These are phyloP conservation scores for Glycyrrhiza uralensis DNA, from an alignment of 306 rosid genomes.

Conservation along the genomic window DNA sequence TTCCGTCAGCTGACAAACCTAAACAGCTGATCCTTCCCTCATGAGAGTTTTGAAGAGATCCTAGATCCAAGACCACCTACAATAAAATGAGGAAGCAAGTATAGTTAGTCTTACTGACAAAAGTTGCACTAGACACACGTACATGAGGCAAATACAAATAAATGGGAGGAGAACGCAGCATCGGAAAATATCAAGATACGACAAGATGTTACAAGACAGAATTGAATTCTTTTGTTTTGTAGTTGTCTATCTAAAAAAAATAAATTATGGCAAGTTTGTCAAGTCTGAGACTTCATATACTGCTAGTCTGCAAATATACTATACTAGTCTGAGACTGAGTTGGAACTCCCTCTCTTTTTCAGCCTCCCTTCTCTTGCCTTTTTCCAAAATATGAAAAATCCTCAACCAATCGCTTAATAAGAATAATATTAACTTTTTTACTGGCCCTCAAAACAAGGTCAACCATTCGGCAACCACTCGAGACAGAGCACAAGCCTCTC, in stretches of 20 bases:
- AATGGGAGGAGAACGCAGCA: conserved; percentile 1
- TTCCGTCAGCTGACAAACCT: conserved; percentile 98
- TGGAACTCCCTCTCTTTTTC: not conserved
- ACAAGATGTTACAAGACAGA: conserved; percentile 15
- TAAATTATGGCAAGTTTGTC: not conserved
- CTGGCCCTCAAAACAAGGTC: not conserved
- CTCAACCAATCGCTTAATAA: not conserved
- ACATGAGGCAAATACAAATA: not conserved
- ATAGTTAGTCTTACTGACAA: not conserved
- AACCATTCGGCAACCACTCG: not conserved
- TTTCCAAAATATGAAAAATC: not conserved
- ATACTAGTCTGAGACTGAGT: not conserved
- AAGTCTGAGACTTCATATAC: not conserved
- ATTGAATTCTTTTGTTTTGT: not conserved
- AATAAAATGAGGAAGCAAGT: conserved; percentile 19
- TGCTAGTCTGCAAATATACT: not conserved
- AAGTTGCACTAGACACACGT: conserved; percentile 14
- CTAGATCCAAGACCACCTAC: conserved; percentile 88
- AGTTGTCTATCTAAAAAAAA: not conserved
- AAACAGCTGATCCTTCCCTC: conserved; percentile 75
- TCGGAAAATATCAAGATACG: not conserved
- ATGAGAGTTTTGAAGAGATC: conserved; percentile 87
- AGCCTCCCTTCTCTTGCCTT: not conserved
- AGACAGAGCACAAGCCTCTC: not conserved
- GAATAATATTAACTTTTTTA: not conserved